Base-by-base conservation (phyloP, 2,329 filamentous ascomycete genomes). In the Fusarium sp. region DNA sequence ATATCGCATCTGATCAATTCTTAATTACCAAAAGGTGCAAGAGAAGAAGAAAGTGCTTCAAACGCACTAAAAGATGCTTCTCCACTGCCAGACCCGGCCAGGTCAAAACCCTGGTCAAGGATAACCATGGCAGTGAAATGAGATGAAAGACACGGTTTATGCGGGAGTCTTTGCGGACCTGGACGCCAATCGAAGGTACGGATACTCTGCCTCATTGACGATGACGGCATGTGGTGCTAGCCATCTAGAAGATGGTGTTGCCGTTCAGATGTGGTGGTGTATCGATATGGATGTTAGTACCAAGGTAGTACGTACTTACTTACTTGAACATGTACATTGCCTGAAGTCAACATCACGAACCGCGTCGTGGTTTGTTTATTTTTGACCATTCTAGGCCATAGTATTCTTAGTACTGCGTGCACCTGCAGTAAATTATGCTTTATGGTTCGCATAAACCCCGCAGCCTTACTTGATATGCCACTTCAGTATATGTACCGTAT, bases 51-150 rank as follows among this genome's bases (percentile, higher is more conserved):
- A 66, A 56, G 31, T 16, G 45, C 14, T 42, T 42, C 49, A 26
- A 42, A 52, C 34, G 34, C 49, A 41, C 49, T 52, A 42, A 51
- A 41, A n/a, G 19, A 42, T 52, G 34, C 37, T 58, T 31, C 31
- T 26, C 49, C 31, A 52, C 31, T 23, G 11, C 45, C 19, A 59
- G 39, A 44, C 46, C 41, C 43, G 54, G 44, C 46, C 48, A 55
- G 69, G 28, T 63, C 30, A 46, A 50, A 25, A 57, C 46, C 70
- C 70, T 42, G 60, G 70, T 54, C 51, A 41, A 58, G 37, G 48
- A 62, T 42, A 59, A 54, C 49, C 64, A 66, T 66, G 66, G 64
- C 53, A 61, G 66, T 54, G 69, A 72, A 72, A 72, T 72, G 67
- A 72, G 67, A 71, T 72, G 59, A 62, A n/a, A 26, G 49, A 42